These are phyloP conservation scores for Excoecaria cochinchinensis DNA, from an alignment of 345 rosid species.

Conservation along the genomic window DNA sequence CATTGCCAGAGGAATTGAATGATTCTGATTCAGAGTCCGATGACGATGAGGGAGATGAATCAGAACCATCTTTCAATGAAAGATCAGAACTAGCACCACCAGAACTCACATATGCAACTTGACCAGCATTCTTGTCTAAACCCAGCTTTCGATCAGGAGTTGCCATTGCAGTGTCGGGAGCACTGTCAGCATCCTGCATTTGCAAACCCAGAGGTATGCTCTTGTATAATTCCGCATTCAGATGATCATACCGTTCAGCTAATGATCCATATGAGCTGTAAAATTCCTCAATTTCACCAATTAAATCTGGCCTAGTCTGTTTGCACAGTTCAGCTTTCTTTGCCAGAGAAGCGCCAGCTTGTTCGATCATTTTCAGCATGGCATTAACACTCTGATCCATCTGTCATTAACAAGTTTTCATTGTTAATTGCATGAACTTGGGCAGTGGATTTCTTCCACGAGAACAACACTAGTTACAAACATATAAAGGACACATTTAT, in stretches of 20 bases:
- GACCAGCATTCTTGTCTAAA: conserved; percentile 44
- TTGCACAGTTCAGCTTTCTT: conserved; percentile 78
- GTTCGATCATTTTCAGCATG: conserved; percentile 69
- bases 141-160: conserved; percentile 52
- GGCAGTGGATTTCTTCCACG: too few species aligned
- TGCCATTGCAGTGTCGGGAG: conserved; percentile 34
- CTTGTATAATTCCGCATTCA: conserved; percentile 62
- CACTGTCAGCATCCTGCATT: conserved; percentile 54
- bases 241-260: conserved; percentile 74
- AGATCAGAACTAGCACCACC: conserved; percentile 52
- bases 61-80: conserved; percentile 63
- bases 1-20: conserved; percentile 70
- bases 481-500: not conserved
- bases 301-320: conserved; percentile 64
- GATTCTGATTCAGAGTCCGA: conserved; percentile 72
- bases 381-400: conserved; percentile 71
- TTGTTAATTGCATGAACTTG: not conserved
- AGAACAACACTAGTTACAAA: not conserved
- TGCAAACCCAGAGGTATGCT: conserved; percentile 50
- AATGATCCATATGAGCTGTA: conserved; percentile 62
- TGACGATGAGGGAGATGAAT: conserved; percentile 44
- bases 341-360: conserved; percentile 72
- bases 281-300: conserved; percentile 62
- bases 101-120: conserved; percentile 69
- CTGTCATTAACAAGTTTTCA: not conserved